Evolutionary conservation across 2,329 filamentous ascomycete genomes (phyloP), one percentile per base, ranked within the genome.

Genomic region (Cladobotryum protrusum): DNA sequence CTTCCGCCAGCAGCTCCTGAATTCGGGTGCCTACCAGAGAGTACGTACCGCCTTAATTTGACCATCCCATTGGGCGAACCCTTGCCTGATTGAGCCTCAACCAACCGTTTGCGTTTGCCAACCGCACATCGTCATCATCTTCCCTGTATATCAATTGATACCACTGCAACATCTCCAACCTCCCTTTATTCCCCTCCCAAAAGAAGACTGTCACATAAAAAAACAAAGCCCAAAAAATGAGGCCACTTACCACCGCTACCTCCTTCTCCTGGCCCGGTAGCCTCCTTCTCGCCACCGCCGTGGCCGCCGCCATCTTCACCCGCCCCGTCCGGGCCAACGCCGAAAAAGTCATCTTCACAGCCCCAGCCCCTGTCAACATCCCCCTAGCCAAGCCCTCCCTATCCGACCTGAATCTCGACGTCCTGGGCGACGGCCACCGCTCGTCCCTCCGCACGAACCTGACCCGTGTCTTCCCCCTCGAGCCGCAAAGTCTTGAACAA

Each of bases 311-410:
- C 12, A 32, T 48, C 12, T 18, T 54, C 37, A 15, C 55, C 15
- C 13, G 43, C 29, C 47, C 54, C 12, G 59, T 49, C 33, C 33
- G 56, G 18, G 89, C 86, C 65, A 97, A 99, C 67, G 86, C 87
- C 49, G 93, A 97, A 67, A 99, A 99, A 71, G 76, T 81, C 59
- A 89, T 97, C 61, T 97, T 99, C 72, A 73, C 86, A 34, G 89
- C 81, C 18, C 90, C 91, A 11, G 63, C 71, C 32, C 67, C 74
- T 32, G 67, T 81, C 60, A 67, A 74, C 48, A 68, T 87, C 42
- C 79, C 85, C 15, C 52, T 57, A 9, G 54, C 59, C 14, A 52
- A 56, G n/a, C 61, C 64, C 13, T 55, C 63, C 0, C 57, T 68
- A 73, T 57, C 79, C 78, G 51, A 77, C 71, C 73, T 91, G 35